Conservation (phyloP, 176 grass and related monocot species). For the Otatea glauca region DNA sequence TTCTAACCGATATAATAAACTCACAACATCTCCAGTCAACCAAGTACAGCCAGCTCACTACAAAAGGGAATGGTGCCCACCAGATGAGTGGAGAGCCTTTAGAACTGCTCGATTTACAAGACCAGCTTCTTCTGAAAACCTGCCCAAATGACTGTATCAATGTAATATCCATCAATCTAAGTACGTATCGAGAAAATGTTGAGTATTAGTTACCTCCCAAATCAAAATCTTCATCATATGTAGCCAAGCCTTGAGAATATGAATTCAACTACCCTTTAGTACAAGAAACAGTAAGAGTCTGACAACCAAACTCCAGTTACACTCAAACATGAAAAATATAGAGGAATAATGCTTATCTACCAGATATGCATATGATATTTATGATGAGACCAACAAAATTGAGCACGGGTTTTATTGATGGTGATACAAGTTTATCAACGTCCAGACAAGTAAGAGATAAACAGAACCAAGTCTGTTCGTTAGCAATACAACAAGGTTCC, state of each 20-base stretch:
- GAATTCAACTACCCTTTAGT: background rate
- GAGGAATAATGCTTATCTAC: background rate
- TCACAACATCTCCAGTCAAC: conserved; percentile 15
- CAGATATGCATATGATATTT: background rate
- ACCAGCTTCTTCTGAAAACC: background rate
- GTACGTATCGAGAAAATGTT: background rate
- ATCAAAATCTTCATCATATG: background rate
- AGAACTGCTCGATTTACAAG: background rate
- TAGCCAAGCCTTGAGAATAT: conserved; percentile 36
- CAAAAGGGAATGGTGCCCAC: background rate
- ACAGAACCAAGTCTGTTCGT: too few relatives aligned
- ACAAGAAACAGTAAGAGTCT: background rate
- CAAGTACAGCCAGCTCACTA: background rate
- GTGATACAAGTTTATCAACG: too few relatives aligned
- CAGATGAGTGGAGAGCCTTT: background rate
- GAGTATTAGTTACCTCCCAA: conserved; percentile 21
- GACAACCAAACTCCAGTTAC: background rate
- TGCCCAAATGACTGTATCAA: conserved; percentile 25
- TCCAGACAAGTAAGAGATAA: too few relatives aligned
- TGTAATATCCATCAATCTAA: background rate
- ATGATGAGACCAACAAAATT: background rate
- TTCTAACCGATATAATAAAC: background rate
- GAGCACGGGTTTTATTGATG: too few relatives aligned
- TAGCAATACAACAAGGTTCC: too few relatives aligned
- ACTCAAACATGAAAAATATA: background rate